phyloP scores from a whole-genome alignment of 225 moss, liverwort and hornwort genomes.

The Physcomitrellopsis africana region DNA sequence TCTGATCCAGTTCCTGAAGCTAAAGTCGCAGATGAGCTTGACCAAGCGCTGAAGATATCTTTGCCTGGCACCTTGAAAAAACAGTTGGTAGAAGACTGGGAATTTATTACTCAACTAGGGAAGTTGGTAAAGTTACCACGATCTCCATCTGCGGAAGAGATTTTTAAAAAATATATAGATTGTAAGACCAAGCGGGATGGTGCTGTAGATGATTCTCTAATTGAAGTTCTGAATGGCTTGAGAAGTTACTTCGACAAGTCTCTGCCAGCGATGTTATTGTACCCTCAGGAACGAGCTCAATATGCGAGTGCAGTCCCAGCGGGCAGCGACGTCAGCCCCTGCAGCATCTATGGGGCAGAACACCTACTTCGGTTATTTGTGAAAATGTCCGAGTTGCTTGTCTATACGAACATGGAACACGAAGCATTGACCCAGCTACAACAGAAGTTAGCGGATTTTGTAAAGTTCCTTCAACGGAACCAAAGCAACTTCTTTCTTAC shows the following conservation, averaged over 20 bases:
- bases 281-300: constrained; percentile 87
- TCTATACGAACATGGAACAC: constrained; percentile 89
- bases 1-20: constrained; percentile 59
- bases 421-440: constrained; percentile 79
- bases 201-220: constrained; percentile 69
- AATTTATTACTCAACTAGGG: constrained; percentile 73
- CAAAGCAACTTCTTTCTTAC: constrained; percentile 86
- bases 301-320: constrained; percentile 73
- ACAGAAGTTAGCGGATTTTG: constrained; percentile 82
- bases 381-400: constrained; percentile 85
- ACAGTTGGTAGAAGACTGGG: constrained; percentile 96
- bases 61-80: constrained; percentile 85
- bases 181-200: constrained; percentile 84
- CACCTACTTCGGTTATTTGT: constrained; percentile 93
- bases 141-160: constrained; percentile 85
- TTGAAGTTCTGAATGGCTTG: constrained; percentile 81
- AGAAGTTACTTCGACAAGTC: constrained; percentile 90
- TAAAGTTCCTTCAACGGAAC: constrained; percentile 91
- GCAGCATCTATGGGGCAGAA: constrained; percentile 83
- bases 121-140: constrained; percentile 85
- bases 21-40: constrained; percentile 81
- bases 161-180: constrained; percentile 84
- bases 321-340: constrained; percentile 68
- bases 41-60: constrained; percentile 76
- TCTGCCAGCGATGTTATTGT: constrained; percentile 86